Percentiles rank a stretch among this genome's conserved stretches.
These are phyloP conservation scores for Adansonia gregorii DNA, from an alignment of 441 rosid genomes.

Conservation along the genomic window DNA sequence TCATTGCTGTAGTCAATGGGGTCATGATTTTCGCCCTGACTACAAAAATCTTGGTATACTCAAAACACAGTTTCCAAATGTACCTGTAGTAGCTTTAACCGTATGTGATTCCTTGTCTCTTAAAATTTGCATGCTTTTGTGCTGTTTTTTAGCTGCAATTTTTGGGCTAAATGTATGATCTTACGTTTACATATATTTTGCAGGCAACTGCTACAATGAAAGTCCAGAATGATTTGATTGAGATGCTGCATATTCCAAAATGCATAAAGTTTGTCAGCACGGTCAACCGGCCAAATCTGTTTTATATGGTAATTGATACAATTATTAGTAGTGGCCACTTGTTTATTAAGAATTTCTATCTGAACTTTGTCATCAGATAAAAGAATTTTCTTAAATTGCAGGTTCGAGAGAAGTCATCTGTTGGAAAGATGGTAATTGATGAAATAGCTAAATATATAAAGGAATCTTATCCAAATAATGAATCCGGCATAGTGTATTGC, in stretches of 20 bases:
- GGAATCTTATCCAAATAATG: slow-evolving; percentile 82
- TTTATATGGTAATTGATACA: slow-evolving; percentile 66
- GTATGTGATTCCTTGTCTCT: slow-evolving; percentile 51
- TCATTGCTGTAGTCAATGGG: slow-evolving; percentile 99
- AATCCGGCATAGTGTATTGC: slow-evolving; percentile 97
- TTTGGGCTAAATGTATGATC: slow-evolving; percentile 25
- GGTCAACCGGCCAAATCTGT: slow-evolving; percentile 95
- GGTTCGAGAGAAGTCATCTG: slow-evolving; percentile 89
- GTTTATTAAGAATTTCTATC: slow-evolving; percentile 27
- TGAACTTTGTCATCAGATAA: slow-evolving; percentile 10
- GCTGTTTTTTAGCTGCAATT: slow-evolving; percentile 8
- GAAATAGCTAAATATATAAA: slow-evolving; percentile 82
- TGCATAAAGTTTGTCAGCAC: slow-evolving; percentile 94
- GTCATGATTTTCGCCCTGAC: slow-evolving; percentile 99
- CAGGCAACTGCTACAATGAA: slow-evolving; percentile 98
- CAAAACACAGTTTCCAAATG: slow-evolving; percentile 89
- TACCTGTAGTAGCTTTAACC: slow-evolving; percentile 90
- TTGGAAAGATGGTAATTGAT: slow-evolving; percentile 80
- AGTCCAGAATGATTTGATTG: slow-evolving; percentile 87
- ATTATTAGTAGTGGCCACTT: slow-evolving; percentile 26
- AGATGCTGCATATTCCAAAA: slow-evolving; percentile 86
- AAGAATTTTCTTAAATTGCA: slow-evolving; percentile 35
- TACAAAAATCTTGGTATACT: slow-evolving; percentile 93
- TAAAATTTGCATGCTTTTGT: not conserved
- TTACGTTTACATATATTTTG: slow-evolving; percentile 29